Evolutionary conservation across 2,329 filamentous ascomycete species (phyloP), one percentile per base, ranked within the genome.

Genomic region (Pleoardoris graminearum): DNA sequence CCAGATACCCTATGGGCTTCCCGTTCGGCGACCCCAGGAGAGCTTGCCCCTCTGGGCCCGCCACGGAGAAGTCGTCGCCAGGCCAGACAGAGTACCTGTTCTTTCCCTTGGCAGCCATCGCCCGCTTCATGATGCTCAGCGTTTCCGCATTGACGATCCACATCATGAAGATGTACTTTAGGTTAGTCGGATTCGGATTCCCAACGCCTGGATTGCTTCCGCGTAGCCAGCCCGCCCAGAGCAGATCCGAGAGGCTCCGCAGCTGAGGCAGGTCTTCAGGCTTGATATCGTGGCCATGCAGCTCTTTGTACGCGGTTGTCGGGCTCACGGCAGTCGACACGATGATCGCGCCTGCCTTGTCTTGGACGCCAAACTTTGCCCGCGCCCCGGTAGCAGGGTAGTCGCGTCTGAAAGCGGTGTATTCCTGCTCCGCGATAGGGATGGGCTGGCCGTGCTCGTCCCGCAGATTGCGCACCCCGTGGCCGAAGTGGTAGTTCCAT

Each of bases 141-240:
- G 41, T 43, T 14, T 43, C 41, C 10, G 3, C 14, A 12, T 43
- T 43, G 11, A 43, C 17, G 16, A 43, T 32, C 25, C 27, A 30
- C 16, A 43, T 43, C 41, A 43, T 43, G 27, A 43, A 43, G 14
- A 43, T 32, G 16, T 30, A 43, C n/a, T 43, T 43, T 4, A 43
- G 25, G 10, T 32, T 32, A 10, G 4, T 14, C 6, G 17, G 25
- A 14, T 43, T 43, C 11, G 41, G 41, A 21, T 43, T 43, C 7
- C 41, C 41, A 7, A 2, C 7, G 3, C 17, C 7, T 3, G 41
- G 41, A 22, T 43, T 21, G 41, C 41, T 43, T 12, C 41, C 41
- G 12, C 16, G 16, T 12, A 32, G 16, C 41, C 41, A 43, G 25
- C 41, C 41, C 16, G 41, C 41, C 16, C 16, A 43, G 10, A 43